phyloP scores from a whole-genome alignment of 352 stramenopile genomes.

The Phytopythium montanum region DNA sequence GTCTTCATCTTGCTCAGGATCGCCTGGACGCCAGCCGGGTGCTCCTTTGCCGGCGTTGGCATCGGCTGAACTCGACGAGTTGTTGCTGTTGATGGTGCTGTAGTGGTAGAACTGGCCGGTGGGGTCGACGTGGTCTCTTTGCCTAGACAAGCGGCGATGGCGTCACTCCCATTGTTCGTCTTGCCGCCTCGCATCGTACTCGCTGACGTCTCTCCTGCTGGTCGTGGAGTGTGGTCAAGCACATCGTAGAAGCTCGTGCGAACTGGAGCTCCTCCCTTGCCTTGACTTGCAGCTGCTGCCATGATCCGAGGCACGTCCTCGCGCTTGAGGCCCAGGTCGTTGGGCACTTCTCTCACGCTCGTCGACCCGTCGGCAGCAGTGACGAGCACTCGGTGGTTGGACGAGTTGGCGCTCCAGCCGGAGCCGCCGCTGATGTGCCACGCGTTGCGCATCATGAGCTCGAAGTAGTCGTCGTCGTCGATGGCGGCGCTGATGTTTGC shows the following conservation, averaged over 20 bases:
- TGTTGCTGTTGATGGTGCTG: background rate
- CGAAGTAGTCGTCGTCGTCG: constrained; percentile 92
- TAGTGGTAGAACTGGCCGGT: background rate
- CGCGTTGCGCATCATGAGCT: constrained; percentile 90
- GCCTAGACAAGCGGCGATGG: constrained; percentile 49
- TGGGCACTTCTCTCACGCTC: constrained; percentile 41
- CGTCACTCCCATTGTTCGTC: constrained; percentile 47
- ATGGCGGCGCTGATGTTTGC: constrained; percentile 84
- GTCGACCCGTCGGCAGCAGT: constrained; percentile 44
- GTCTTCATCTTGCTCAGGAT: constrained; percentile 49
- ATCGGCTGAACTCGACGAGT: background rate
- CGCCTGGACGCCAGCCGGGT: constrained; percentile 46
- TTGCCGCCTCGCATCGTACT: constrained; percentile 24
- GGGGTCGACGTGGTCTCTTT: constrained; percentile 4
- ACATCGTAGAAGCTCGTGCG: constrained; percentile 51
- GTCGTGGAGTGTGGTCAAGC: constrained; percentile 44
- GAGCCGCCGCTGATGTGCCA: constrained; percentile 60
- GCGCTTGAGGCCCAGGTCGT: constrained; percentile 36
- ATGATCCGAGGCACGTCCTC: constrained; percentile 29
- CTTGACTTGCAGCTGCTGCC: constrained; percentile 2
- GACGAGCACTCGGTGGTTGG: constrained; percentile 63
- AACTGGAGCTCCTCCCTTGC: constrained; percentile 5
- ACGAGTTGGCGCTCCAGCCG: constrained; percentile 52
- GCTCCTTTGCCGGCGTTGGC: background rate
- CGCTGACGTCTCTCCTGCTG: constrained; percentile 8